A percentile compares a stretch with the other conserved stretches of the same genome.
Evolutionary conservation across 306 rosid genomes (phyloP).

Genomic region (Coriaria nepalensis): DNA sequence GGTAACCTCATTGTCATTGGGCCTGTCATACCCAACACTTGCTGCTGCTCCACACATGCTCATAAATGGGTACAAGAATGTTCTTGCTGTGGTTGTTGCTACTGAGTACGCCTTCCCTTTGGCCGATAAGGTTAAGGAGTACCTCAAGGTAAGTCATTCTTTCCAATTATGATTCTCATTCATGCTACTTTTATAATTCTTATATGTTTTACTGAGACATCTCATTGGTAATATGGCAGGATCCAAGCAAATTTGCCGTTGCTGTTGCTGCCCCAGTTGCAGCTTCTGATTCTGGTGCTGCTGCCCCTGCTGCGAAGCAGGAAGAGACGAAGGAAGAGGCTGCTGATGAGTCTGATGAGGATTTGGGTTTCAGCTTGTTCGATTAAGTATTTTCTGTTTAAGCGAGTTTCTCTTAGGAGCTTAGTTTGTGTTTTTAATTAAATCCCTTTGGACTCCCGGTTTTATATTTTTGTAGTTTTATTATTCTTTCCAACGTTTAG

Average conservation of each 20-base stretch:
- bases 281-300: conserved; percentile 8
- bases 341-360: conserved; percentile 44
- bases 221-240: conserved; percentile 13
- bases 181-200: background rate
- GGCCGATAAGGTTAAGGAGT: conserved; percentile 78
- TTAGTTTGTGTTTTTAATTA: background rate
- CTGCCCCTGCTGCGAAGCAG: conserved; percentile 32
- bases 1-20: conserved; percentile 67
- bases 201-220: background rate
- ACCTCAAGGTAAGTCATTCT: conserved; percentile 30
- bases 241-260: conserved; percentile 34
- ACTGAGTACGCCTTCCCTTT: conserved; percentile 54
- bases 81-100: conserved; percentile 50
- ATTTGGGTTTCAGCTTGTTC: conserved; percentile 38
- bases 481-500: too few species aligned
- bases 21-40: conserved; percentile 63
- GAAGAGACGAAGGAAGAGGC: conserved; percentile 70
- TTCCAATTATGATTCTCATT: background rate
- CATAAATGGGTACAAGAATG: conserved; percentile 63
- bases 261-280: conserved; percentile 21
- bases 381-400: background rate
- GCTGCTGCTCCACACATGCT: conserved; percentile 91
- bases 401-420: background rate
- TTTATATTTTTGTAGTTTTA: too few species aligned
- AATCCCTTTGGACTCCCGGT: too few species aligned